These are phyloP conservation scores for Phlebiopsis flavidoalba DNA, from an alignment of 768 basidiomycete genomes.

Conservation along the genomic window DNA sequence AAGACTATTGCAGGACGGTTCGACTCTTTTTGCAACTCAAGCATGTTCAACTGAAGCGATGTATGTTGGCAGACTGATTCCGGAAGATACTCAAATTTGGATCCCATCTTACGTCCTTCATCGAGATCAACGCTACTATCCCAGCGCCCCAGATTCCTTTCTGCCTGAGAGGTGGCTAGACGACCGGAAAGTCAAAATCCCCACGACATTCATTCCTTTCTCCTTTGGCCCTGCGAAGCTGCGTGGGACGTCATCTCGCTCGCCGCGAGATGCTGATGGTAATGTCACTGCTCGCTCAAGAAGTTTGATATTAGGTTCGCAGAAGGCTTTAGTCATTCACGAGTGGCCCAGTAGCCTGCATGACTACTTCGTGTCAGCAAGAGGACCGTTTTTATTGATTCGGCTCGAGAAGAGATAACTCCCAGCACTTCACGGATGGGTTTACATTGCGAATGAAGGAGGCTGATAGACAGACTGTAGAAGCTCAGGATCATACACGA, in stretches of 20 bases:
- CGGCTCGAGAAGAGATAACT: background rate
- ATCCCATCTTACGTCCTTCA: constrained; percentile 38
- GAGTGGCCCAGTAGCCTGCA: constrained; percentile 29
- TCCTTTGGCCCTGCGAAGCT: constrained; percentile 46
- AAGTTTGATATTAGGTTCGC: constrained; percentile 29
- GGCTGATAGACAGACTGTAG: too few species aligned
- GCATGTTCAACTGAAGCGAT: too few species aligned
- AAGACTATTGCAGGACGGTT: constrained; percentile 1
- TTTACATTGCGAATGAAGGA: background rate
- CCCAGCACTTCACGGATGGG: too few species aligned
- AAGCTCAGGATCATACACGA: too few species aligned
- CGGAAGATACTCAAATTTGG: constrained; percentile 12
- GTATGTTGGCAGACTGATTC: constrained; percentile 8
- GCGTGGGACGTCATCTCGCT: constrained; percentile 44
- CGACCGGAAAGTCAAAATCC: constrained; percentile 14
- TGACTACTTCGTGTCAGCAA: constrained; percentile 34
- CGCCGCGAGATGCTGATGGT: constrained; percentile 31
- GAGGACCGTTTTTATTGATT: constrained; percentile 19
- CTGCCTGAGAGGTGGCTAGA: constrained; percentile 35
- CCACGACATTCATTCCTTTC: constrained; percentile 37
- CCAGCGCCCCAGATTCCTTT: constrained; percentile 29
- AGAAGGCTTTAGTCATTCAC: constrained; percentile 23
- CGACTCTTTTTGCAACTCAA: background rate
- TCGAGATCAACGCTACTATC: constrained; percentile 39
- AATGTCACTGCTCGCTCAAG: constrained; percentile 26